A percentile compares a stretch with the other conserved stretches of the same genome.
Conservation (phyloP, 257 asterid genomes). For the Fraxinus pennsylvanica region DNA sequence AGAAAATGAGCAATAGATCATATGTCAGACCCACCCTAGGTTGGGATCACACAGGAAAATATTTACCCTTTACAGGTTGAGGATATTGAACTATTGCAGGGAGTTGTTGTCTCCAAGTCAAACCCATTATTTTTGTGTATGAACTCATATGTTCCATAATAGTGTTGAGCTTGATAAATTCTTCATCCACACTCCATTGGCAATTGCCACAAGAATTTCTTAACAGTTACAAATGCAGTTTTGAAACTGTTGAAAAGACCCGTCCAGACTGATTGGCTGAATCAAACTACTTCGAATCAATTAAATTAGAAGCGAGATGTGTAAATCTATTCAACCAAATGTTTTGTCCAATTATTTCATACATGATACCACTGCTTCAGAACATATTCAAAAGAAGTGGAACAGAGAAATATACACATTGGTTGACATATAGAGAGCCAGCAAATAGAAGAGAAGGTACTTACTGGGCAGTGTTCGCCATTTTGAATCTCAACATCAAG, state of each 20-base stretch:
- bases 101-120: not conserved
- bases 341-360: slow-evolving; percentile 9
- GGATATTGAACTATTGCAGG: not conserved
- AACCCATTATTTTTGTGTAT: not conserved
- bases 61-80: not conserved
- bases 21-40: not conserved
- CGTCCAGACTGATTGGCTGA: not conserved
- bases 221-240: not conserved
- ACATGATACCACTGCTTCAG: not conserved
- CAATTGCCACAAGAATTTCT: not conserved
- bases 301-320: not conserved
- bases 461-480: slow-evolving; percentile 94
- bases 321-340: not conserved
- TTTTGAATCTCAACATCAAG: slow-evolving; percentile 80
- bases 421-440: not conserved
- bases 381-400: slow-evolving; percentile 9
- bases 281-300: not conserved
- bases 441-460: slow-evolving; percentile 32
- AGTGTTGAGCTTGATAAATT: not conserved
- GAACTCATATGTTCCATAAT: not conserved
- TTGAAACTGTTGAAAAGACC: not conserved
- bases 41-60: not conserved
- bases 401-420: slow-evolving; percentile 2
- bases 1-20: not conserved
- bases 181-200: not conserved